Conservation (phyloP, 352 stramenopile species). For the Pythium chondricola region DNA sequence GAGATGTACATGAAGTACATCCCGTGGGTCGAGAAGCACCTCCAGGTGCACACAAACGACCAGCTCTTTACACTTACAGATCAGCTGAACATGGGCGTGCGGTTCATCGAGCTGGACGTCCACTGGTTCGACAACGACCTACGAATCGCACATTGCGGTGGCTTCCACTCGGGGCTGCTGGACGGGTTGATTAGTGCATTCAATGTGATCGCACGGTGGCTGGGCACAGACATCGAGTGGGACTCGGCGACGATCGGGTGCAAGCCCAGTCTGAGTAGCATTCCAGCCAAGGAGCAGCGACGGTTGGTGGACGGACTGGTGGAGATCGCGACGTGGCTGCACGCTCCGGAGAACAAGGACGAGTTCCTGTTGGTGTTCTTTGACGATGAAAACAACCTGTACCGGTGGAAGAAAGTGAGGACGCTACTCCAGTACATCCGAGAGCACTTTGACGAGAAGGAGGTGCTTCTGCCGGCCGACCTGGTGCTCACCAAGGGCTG, state of each 20-base stretch:
- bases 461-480: slow-evolving; percentile 64
- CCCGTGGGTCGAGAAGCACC: slow-evolving; percentile 41
- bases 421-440: slow-evolving; percentile 63
- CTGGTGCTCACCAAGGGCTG: slow-evolving; percentile 39
- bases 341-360: slow-evolving; percentile 39
- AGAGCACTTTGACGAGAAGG: slow-evolving; percentile 42
- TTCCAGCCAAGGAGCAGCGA: slow-evolving; percentile 50
- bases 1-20: slow-evolving; percentile 53
- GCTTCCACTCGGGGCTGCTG: slow-evolving; percentile 51
- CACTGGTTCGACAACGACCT: slow-evolving; percentile 67
- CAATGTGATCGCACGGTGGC: slow-evolving; percentile 47
- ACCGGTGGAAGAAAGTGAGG: slow-evolving; percentile 75
- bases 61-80: slow-evolving; percentile 65
- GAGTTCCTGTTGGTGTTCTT: slow-evolving; percentile 85
- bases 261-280: slow-evolving; percentile 63
- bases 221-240: slow-evolving; percentile 56
- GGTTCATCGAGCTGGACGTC: slow-evolving; percentile 62
- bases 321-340: slow-evolving; percentile 54
- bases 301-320: slow-evolving; percentile 34
- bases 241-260: slow-evolving; percentile 66
- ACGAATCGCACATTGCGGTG: slow-evolving; percentile 60
- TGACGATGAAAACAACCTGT: slow-evolving; percentile 65
- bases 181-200: slow-evolving; percentile 58
- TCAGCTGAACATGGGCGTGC: slow-evolving; percentile 56
- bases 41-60: slow-evolving; percentile 61